These are phyloP conservation scores for Fraxinus albicans DNA, from an alignment of 305 asterid genomes.

Conservation along the genomic window DNA sequence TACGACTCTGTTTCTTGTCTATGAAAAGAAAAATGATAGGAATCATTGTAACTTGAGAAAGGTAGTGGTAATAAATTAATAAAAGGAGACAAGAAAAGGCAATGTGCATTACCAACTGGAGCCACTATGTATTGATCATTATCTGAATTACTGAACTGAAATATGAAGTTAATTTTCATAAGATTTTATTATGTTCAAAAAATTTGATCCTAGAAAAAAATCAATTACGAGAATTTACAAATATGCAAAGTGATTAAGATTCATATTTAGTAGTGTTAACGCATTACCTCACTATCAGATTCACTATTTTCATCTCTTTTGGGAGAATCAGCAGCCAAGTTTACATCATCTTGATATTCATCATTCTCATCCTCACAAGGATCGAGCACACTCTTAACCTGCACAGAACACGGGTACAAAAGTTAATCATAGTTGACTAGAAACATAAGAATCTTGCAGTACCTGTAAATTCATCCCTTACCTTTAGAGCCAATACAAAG, in stretches of 20 bases:
- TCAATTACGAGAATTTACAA: not conserved
- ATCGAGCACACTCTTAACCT: slow-evolving; percentile 96
- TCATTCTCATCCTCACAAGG: slow-evolving; percentile 93
- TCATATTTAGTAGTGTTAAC: not conserved
- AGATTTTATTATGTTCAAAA: slow-evolving; percentile 17
- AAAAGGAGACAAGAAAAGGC: not conserved
- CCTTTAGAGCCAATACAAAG: slow-evolving; percentile 84
- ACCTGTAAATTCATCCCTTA: slow-evolving; percentile 24
- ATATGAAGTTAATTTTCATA: slow-evolving; percentile 8
- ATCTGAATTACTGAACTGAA: slow-evolving; percentile 72
- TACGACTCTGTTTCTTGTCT: slow-evolving; percentile 51
- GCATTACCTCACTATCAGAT: slow-evolving; percentile 73
- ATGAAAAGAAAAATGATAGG: slow-evolving; percentile 14
- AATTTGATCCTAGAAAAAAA: not conserved
- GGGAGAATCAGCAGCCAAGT: slow-evolving; percentile 69
- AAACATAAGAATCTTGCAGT: slow-evolving; percentile 15
- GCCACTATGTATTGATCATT: slow-evolving; percentile 75
- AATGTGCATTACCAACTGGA: slow-evolving; percentile 50
- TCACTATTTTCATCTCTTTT: slow-evolving; percentile 53
- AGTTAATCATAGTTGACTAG: slow-evolving; percentile 10
- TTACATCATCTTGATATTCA: slow-evolving; percentile 57
- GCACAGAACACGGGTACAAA: slow-evolving; percentile 27
- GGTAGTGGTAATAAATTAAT: not conserved
- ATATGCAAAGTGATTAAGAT: not conserved
- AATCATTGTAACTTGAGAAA: not conserved